A percentile compares a stretch with the other conserved stretches of the same genome.
Conservation (phyloP, 2,329 filamentous ascomycete species). For the Colletotrichum noveboracense region DNA sequence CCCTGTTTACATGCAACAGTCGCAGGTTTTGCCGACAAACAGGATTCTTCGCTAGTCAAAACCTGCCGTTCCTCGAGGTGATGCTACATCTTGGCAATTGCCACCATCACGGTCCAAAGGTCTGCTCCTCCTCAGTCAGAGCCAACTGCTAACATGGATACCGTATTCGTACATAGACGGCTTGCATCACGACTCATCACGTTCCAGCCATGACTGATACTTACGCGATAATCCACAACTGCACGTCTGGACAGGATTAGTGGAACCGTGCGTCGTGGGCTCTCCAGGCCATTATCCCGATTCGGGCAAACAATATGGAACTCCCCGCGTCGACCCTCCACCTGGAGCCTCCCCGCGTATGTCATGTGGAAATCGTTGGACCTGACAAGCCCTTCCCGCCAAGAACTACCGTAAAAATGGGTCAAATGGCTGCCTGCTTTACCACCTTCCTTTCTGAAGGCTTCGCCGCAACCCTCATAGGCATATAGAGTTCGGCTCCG, state of each 20-base stretch:
- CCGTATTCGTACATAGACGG: not conserved
- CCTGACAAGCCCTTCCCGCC: not conserved
- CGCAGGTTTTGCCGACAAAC: not conserved
- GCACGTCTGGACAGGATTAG: not conserved
- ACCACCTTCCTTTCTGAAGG: not conserved
- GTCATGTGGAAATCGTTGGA: not conserved
- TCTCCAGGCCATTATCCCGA: not conserved
- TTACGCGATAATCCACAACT: not conserved
- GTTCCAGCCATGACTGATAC: not conserved
- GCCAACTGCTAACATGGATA: not conserved
- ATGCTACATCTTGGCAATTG: conserved; percentile 5
- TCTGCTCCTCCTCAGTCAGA: not conserved
- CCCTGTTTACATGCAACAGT: not conserved
- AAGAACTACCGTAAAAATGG: not conserved
- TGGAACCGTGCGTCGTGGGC: not conserved
- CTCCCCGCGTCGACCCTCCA: not conserved
- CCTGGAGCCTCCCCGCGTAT: not conserved
- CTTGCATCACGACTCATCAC: not conserved
- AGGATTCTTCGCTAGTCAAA: not conserved
- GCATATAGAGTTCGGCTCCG: not conserved
- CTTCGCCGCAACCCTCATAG: not conserved
- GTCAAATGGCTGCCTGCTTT: not conserved
- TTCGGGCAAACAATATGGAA: not conserved
- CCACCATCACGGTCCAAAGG: not conserved
- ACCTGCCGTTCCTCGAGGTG: not conserved